Conservation (phyloP, 106 monocot species). For the Gastrodia elata region DNA sequence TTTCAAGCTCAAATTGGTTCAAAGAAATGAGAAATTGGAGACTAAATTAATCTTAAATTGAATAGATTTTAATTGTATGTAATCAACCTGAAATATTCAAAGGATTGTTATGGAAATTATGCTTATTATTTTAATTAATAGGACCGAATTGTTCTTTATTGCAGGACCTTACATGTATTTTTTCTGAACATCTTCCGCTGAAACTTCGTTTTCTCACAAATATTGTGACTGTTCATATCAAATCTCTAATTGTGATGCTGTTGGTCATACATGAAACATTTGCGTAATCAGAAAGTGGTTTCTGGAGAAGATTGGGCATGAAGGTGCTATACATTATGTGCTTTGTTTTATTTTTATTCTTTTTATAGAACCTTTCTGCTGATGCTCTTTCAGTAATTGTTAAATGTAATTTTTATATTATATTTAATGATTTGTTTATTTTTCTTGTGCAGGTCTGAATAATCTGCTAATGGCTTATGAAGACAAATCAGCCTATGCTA, state of each 20-base stretch:
- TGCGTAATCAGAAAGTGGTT: slow-evolving; percentile 82
- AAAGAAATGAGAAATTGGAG: too few species aligned
- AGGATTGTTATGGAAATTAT: too few species aligned
- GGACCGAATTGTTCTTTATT: neutral
- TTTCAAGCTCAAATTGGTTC: too few species aligned
- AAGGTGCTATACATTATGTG: slow-evolving; percentile 41
- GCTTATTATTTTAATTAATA: neutral
- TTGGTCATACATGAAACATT: slow-evolving; percentile 7
- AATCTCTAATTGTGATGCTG: neutral
- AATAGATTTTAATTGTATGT: too few species aligned
- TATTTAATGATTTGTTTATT: neutral
- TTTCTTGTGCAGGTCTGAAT: slow-evolving; percentile 51
- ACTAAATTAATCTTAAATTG: too few species aligned
- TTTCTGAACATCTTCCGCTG: neutral
- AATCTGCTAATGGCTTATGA: slow-evolving; percentile 79
- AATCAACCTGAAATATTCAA: too few species aligned
- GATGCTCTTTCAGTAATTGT: neutral
- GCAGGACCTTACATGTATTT: slow-evolving; percentile 99
- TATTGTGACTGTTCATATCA: neutral
- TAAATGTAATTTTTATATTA: too few species aligned
- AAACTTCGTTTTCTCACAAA: neutral
- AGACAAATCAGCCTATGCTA: slow-evolving; percentile 95
- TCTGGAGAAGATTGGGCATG: slow-evolving; percentile 91
- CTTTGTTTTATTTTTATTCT: neutral
- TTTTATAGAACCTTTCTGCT: neutral